Base-by-base conservation (phyloP, 352 stramenopile genomes). In the Phytopythium delawarense region DNA sequence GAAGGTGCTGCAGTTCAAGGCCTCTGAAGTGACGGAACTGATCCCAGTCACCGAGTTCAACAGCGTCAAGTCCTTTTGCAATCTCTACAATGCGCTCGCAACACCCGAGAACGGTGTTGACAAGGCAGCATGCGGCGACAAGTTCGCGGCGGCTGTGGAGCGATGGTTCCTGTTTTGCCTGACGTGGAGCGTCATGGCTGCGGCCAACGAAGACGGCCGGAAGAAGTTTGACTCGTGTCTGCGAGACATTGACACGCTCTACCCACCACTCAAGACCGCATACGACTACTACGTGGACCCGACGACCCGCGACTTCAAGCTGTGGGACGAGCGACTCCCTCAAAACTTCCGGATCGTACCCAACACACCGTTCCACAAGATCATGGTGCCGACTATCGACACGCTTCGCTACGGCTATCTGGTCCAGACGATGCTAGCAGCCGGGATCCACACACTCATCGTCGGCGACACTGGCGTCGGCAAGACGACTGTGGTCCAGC, bases 241-340 rank as follows among this genome's bases (percentile, higher is more conserved):
- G 28, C 88, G 91, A 5, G 93, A 98, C 59, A 94, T 98, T 59
- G 92, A 97, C 60, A 92, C 91, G 0, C 74, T 96, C 34, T 98
- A 97, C 57, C 93, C 93, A 37, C 91, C 92, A 23, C 75, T 94
- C 2, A 93, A 96, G 63, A 98, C 88, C 12, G 80, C 94, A 0
- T 98, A 98, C 68, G 94, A 98, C 64, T 98, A 97, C 63, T 97
- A 79, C 32, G 81, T 98, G 21, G 93, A 98, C 62, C 62, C 80
- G 13, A 69, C 79, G 39, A 71, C 66, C n/a, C 71, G 74, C 7
- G 87, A 95, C 21, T 91, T 95, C 49, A 94, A 92, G 59, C 67
- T 94, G 1, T 94, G 84, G 84, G 84, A 95, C 54, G 86, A 95
- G 34, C 90, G 90, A 48, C 65, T 95, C 1, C 81, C 86, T 4